Evolutionary conservation across 2,329 filamentous ascomycete species (phyloP).

Genomic region (Huntiella bhutanensis): DNA sequence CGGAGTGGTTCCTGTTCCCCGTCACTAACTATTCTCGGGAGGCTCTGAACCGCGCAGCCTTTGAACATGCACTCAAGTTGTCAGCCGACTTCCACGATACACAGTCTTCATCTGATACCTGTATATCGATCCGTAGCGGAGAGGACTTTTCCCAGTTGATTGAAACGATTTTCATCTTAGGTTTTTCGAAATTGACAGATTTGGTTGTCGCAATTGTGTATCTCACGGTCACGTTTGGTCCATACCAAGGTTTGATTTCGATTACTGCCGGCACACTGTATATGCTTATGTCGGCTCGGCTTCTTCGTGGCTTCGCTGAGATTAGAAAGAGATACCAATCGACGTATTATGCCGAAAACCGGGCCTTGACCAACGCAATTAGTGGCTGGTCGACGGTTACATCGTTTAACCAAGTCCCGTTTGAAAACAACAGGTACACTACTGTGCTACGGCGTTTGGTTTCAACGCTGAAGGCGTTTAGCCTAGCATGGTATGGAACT

Average conservation of each 20-base stretch:
- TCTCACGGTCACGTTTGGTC: slow-evolving; percentile 36
- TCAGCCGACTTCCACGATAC: slow-evolving; percentile 43
- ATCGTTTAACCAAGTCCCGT: slow-evolving; percentile 38
- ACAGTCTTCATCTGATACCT: slow-evolving; percentile 39
- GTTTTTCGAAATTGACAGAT: slow-evolving; percentile 41
- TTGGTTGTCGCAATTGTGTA: slow-evolving; percentile 40
- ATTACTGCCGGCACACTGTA: slow-evolving; percentile 38
- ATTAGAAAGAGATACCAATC: slow-evolving; percentile 32
- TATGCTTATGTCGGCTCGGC: slow-evolving; percentile 31
- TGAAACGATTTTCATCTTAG: slow-evolving; percentile 38
- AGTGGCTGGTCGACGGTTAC: slow-evolving; percentile 40
- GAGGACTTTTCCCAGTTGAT: slow-evolving; percentile 34
- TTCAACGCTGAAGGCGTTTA: slow-evolving; percentile 4
- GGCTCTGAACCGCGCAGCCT: slow-evolving; percentile 33
- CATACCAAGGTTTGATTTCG: slow-evolving; percentile 44
- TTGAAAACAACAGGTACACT: slow-evolving; percentile 35
- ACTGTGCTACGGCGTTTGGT: slow-evolving; percentile 22
- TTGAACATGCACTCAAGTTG: slow-evolving; percentile 39
- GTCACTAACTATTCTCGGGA: slow-evolving; percentile 38
- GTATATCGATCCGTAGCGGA: slow-evolving; percentile 36
- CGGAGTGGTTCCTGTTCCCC: slow-evolving; percentile 37
- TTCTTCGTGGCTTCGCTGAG: slow-evolving; percentile 30
- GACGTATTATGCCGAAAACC: slow-evolving; percentile 35
- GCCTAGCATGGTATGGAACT: slow-evolving; percentile 13
- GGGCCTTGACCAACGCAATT: slow-evolving; percentile 35